These are phyloP conservation scores for Pyrenophora graminea DNA, from an alignment of 2,329 filamentous ascomycete genomes.

Conservation along the genomic window DNA sequence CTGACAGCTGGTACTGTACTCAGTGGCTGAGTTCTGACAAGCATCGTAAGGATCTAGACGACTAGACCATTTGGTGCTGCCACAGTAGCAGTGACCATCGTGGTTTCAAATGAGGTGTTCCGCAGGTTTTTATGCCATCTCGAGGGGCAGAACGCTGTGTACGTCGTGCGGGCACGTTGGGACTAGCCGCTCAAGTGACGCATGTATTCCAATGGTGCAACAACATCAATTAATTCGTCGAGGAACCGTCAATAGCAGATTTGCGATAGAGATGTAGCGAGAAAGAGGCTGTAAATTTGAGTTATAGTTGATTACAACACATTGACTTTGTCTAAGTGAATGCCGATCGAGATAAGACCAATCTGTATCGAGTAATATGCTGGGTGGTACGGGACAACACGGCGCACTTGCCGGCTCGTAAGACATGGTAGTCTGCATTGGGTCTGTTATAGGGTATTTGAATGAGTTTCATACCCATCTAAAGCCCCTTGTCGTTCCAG, in stretches of 20 bases:
- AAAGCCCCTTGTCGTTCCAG: neutral
- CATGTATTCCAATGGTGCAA: neutral
- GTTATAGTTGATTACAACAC: too few species aligned
- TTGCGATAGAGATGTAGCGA: neutral
- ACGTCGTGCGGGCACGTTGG: constrained; percentile 21
- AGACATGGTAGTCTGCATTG: neutral
- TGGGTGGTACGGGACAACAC: neutral
- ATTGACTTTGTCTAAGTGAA: neutral
- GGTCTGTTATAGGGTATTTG: neutral
- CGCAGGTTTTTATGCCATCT: constrained; percentile 3
- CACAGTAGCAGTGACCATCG: constrained; percentile 2
- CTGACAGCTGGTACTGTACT: constrained; percentile 7
- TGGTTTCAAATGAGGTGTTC: neutral
- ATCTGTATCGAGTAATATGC: neutral
- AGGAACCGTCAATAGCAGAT: neutral
- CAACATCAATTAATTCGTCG: neutral
- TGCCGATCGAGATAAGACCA: neutral
- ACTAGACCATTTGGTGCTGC: neutral
- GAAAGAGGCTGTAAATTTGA: neutral
- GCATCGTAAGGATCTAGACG: too few species aligned
- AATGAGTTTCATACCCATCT: neutral
- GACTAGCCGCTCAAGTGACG: constrained; percentile 19
- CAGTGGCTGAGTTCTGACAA: constrained; percentile 13
- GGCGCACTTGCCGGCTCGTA: neutral
- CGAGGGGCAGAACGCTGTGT: neutral